Percentiles rank a stretch among this genome's conserved stretches.
phyloP scores from a whole-genome alignment of 805 yeast species.

The Zygotorulaspora sp. region DNA sequence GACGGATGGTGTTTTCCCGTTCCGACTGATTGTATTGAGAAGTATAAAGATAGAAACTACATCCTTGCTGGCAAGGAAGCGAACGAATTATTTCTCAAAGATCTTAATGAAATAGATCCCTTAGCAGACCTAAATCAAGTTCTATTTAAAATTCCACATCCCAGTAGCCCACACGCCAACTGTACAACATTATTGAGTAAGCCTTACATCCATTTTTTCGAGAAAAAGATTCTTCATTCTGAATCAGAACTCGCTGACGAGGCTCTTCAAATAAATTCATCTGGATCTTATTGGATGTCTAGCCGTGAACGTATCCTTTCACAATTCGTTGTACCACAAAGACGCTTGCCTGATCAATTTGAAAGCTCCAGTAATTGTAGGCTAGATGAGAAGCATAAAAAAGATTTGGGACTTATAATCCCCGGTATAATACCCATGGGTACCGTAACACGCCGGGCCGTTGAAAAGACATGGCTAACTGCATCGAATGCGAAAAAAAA shows the following conservation, averaged over 20 bases:
- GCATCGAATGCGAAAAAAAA: constrained; percentile 88
- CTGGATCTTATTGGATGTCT: constrained; percentile 90
- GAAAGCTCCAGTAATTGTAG: constrained; percentile 13
- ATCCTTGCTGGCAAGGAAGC: constrained; percentile 22
- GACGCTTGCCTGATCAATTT: constrained; percentile 29
- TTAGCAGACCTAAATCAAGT: constrained; percentile 12
- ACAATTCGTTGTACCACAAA: constrained; percentile 75
- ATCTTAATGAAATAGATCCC: constrained; percentile 14
- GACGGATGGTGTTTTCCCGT: constrained; percentile 89
- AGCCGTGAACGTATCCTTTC: constrained; percentile 76
- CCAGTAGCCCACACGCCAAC: constrained; percentile 69
- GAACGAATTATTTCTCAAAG: constrained; percentile 13
- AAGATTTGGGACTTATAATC: constrained; percentile 62
- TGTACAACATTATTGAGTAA: constrained; percentile 78
- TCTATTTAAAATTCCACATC: constrained; percentile 79
- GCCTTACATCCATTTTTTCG: constrained; percentile 64
- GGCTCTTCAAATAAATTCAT: constrained; percentile 70
- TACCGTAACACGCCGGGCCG: constrained; percentile 92
- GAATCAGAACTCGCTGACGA: constrained; percentile 67
- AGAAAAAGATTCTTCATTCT: constrained; percentile 67
- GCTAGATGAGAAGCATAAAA: constrained; percentile 8
- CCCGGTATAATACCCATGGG: constrained; percentile 93
- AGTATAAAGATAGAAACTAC: constrained; percentile 38
- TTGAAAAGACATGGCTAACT: constrained; percentile 95
- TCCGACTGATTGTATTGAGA: constrained; percentile 30